phyloP scores from a whole-genome alignment of 768 basidiomycete species.

The Boletellus ananiceps region DNA sequence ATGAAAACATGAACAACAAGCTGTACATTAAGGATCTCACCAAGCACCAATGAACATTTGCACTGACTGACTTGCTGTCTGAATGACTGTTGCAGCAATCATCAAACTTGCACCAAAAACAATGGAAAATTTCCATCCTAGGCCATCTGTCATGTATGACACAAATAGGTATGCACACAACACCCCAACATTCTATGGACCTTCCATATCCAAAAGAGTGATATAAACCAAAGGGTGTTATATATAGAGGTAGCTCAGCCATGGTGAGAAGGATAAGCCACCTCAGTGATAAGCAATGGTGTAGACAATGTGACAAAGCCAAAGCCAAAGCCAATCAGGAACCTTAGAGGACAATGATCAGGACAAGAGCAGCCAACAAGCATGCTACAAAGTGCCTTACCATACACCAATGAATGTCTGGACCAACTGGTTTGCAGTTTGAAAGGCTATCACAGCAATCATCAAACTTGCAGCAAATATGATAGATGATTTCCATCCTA shows the following conservation, averaged over 20 bases:
- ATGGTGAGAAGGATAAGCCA: slow-evolving; percentile 48
- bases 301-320: slow-evolving; percentile 41
- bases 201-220: no score
- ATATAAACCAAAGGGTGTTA: slow-evolving; percentile 40
- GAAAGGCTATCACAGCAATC: slow-evolving; percentile 36
- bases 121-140: slow-evolving; percentile 37
- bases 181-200: slow-evolving; percentile 39
- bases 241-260: slow-evolving; percentile 41
- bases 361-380: no score
- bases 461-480: slow-evolving; percentile 39
- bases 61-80: slow-evolving; percentile 36
- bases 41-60: slow-evolving; percentile 43
- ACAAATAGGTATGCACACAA: slow-evolving; percentile 36
- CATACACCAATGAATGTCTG: slow-evolving; percentile 44
- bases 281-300: slow-evolving; percentile 47
- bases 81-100: slow-evolving; percentile 36
- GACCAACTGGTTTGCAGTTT: slow-evolving; percentile 37
- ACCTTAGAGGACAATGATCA: slow-evolving; percentile 6
- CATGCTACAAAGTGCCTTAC: slow-evolving; percentile 13
- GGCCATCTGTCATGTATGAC: slow-evolving; percentile 38
- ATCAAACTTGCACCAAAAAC: slow-evolving; percentile 38
- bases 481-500: slow-evolving; percentile 37
- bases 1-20: not conserved
- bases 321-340: slow-evolving; percentile 41
- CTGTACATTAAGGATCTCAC: slow-evolving; percentile 13